Conservation (phyloP, 2,329 filamentous ascomycete species). For the Xylariaceae sp. region DNA sequence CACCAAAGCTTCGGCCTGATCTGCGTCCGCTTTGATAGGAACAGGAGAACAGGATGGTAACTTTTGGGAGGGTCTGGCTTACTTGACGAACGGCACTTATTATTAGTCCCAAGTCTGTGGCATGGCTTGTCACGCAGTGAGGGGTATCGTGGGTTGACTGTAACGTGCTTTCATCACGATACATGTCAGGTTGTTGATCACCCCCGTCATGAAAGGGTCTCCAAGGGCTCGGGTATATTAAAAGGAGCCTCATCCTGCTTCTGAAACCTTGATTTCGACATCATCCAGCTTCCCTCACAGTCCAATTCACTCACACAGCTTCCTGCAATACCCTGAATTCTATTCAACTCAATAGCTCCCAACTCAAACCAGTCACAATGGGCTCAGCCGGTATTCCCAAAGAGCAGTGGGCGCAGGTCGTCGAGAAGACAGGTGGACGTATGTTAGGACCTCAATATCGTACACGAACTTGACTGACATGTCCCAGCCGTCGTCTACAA, state of each 20-base stretch:
- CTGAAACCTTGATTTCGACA: not conserved
- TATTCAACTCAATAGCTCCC: slow-evolving; percentile 1
- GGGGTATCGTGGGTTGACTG: slow-evolving; percentile 6
- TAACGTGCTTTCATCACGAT: too few species aligned
- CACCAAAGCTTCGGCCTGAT: too few species aligned
- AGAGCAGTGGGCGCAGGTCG: slow-evolving; percentile 87
- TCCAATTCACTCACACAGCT: slow-evolving; percentile 33
- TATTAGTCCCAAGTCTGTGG: too few species aligned
- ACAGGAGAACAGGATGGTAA: too few species aligned
- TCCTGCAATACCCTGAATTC: not conserved
- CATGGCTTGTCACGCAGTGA: slow-evolving; percentile 7
- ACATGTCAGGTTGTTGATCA: too few species aligned
- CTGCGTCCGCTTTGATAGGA: too few species aligned
- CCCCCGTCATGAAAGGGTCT: not conserved
- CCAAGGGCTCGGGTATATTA: not conserved
- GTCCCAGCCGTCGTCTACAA: slow-evolving; percentile 62
- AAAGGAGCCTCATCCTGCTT: too few species aligned
- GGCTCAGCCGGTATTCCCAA: slow-evolving; percentile 63
- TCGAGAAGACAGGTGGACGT: slow-evolving; percentile 75
- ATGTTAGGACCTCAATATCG: slow-evolving; percentile 30
- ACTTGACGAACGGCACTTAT: too few species aligned
- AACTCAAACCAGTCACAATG: too few species aligned
- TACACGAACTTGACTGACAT: slow-evolving; percentile 4
- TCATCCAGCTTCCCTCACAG: not conserved
- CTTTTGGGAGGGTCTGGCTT: too few species aligned